Conservation (phyloP, 176 grass and related monocot species). For the Oryza meridionalis region DNA sequence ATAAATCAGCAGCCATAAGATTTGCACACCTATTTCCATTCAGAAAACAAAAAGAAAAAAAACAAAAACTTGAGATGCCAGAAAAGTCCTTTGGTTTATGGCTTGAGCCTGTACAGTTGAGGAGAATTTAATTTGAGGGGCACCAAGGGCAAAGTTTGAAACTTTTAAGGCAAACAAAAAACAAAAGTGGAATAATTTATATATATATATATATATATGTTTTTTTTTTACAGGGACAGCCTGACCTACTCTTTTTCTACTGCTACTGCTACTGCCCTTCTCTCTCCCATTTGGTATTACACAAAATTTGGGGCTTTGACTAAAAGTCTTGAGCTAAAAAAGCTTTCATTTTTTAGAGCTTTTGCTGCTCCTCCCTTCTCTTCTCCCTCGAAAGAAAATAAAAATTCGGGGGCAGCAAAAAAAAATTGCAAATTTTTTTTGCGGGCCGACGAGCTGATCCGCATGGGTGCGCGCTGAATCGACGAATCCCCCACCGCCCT, state of each 20-base stretch:
- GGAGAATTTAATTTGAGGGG: conserved; percentile 42
- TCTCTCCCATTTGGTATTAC: conserved; percentile 61
- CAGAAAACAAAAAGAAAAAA: not conserved
- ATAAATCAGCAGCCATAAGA: not conserved
- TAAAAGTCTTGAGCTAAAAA: conserved; percentile 64
- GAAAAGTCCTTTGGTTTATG: conserved; percentile 41
- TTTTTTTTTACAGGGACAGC: conserved; percentile 61
- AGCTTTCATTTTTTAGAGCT: conserved; percentile 58
- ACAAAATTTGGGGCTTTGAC: conserved; percentile 59
- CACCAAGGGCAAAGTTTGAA: conserved; percentile 62
- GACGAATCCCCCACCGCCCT: not conserved
- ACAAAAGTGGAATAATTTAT: conserved; percentile 52
- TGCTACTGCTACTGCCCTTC: conserved; percentile 46
- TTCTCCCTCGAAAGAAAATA: conserved; percentile 29
- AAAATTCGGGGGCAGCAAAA: conserved; percentile 36
- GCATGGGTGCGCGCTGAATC: conserved; percentile 52
- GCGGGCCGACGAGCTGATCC: conserved; percentile 27
- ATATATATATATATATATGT: conserved; percentile 14
- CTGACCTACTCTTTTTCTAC: conserved; percentile 88
- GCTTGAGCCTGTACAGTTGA: conserved; percentile 24
- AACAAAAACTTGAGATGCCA: conserved; percentile 37
- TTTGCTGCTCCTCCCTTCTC: conserved; percentile 10
- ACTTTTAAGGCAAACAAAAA: conserved; percentile 61
- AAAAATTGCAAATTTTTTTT: conserved; percentile 39
- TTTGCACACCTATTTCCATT: not conserved